Conservation (phyloP, 176 grass and related monocot genomes). For the Oryza meyeriana region DNA sequence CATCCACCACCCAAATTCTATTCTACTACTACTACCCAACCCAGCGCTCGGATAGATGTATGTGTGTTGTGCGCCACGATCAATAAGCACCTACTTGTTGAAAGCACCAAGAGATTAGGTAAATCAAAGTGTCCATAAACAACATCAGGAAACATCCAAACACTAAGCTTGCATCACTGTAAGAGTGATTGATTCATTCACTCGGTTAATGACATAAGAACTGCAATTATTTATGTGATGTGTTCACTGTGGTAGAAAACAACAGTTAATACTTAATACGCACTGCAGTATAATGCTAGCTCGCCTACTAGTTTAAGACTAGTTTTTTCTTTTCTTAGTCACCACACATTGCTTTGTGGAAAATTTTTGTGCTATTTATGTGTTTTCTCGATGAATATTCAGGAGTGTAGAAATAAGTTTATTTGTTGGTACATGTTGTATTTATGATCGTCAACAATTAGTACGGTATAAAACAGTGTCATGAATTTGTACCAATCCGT, state of each 20-base stretch:
- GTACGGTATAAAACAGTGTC: not conserved
- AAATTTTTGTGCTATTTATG: not conserved
- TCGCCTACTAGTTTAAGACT: no score
- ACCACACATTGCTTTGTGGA: not conserved
- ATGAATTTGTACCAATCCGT: not conserved
- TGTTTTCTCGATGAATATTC: not conserved
- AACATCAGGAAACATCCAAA: not conserved
- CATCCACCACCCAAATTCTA: not conserved
- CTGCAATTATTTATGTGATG: not conserved
- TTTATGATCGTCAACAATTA: not conserved
- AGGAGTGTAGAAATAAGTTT: not conserved
- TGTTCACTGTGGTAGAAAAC: not conserved
- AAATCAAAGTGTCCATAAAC: not conserved
- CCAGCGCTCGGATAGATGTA: not conserved
- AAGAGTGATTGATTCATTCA: not conserved
- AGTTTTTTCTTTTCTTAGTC: no score
- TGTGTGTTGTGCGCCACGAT: not conserved
- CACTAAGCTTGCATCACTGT: not conserved
- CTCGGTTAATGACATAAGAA: not conserved
- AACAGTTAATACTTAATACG: not conserved
- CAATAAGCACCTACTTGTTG: not conserved
- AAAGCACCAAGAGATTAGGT: not conserved
- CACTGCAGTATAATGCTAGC: not conserved
- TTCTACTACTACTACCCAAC: not conserved
- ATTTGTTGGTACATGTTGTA: not conserved